phyloP scores from a whole-genome alignment of 352 stramenopile species.

The Phytophthora melonis region DNA sequence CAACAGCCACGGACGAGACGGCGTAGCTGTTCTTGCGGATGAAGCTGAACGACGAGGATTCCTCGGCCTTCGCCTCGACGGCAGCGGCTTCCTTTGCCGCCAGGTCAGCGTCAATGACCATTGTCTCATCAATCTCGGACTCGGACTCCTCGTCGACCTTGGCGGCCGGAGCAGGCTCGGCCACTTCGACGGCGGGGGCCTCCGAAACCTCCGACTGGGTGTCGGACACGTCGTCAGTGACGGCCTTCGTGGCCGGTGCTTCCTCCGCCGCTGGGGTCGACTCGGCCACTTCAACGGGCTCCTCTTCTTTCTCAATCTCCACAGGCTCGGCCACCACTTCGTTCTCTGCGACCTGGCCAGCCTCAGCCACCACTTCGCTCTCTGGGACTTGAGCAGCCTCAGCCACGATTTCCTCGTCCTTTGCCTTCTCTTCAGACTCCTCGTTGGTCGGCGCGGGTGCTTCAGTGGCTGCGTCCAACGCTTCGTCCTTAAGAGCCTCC shows the following conservation, averaged over 20 bases:
- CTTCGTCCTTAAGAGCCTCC: not conserved
- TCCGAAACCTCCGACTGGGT: constrained; percentile 37
- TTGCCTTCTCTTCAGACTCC: not conserved
- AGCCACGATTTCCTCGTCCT: constrained; percentile 2
- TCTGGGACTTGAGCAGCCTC: constrained; percentile 3
- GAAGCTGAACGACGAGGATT: constrained; percentile 30
- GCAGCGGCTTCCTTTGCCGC: constrained; percentile 31
- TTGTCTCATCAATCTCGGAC: constrained; percentile 41
- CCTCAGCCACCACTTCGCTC: not conserved
- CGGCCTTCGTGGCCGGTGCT: constrained; percentile 10
- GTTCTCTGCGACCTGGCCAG: not conserved
- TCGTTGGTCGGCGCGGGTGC: not conserved
- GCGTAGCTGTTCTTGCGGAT: constrained; percentile 46
- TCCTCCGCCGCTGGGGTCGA: not conserved
- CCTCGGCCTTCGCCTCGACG: not conserved
- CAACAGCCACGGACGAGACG: constrained; percentile 38
- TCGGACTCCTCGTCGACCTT: constrained; percentile 26
- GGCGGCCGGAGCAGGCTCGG: not conserved
- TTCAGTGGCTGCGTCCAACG: not conserved
- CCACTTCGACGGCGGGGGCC: constrained; percentile 14
- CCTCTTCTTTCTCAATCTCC: not conserved
- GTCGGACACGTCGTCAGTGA: constrained; percentile 23
- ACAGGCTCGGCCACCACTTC: not conserved
- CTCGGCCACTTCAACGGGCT: constrained; percentile 1
- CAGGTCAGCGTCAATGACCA: constrained; percentile 37